phyloP scores from a whole-genome alignment of 768 basidiomycete genomes.

The Xerocomus spinulosus region DNA sequence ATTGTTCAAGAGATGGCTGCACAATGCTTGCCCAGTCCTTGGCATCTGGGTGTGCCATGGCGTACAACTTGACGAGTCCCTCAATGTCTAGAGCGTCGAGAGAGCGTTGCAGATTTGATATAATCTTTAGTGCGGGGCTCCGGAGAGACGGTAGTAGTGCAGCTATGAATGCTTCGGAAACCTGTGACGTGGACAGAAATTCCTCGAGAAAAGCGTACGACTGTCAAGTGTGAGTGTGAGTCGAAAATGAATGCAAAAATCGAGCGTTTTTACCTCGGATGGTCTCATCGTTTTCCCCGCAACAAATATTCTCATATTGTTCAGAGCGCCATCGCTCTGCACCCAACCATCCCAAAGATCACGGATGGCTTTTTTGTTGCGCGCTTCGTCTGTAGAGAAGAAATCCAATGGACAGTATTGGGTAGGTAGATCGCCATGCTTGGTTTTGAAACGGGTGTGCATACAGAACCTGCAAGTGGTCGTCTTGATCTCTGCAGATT shows the following conservation, averaged over 20 bases:
- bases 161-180: slow-evolving; percentile 50
- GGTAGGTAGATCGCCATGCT: slow-evolving; percentile 31
- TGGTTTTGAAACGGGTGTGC: slow-evolving; percentile 59
- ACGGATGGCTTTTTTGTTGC: slow-evolving; percentile 61
- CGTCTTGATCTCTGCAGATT: slow-evolving; percentile 56
- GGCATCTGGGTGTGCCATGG: slow-evolving; percentile 14
- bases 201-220: slow-evolving; percentile 5
- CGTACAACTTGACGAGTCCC: slow-evolving; percentile 51
- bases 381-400: slow-evolving; percentile 63
- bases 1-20: slow-evolving; percentile 56
- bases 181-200: slow-evolving; percentile 21
- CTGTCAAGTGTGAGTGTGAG: slow-evolving; percentile 3
- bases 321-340: slow-evolving; percentile 56
- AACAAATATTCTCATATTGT: slow-evolving; percentile 81
- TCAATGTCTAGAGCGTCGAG: slow-evolving; percentile 86
- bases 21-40: slow-evolving; percentile 28
- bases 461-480: slow-evolving; percentile 87
- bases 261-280: slow-evolving; percentile 43
- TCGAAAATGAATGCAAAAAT: neutral
- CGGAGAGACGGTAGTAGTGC: slow-evolving; percentile 43
- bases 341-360: slow-evolving; percentile 73
- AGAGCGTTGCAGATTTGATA: slow-evolving; percentile 63
- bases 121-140: slow-evolving; percentile 48
- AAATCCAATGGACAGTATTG: slow-evolving; percentile 88
- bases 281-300: slow-evolving; percentile 58